Evolutionary conservation across 768 basidiomycete species (phyloP).

Genomic region (Albatrellus ellisii): DNA sequence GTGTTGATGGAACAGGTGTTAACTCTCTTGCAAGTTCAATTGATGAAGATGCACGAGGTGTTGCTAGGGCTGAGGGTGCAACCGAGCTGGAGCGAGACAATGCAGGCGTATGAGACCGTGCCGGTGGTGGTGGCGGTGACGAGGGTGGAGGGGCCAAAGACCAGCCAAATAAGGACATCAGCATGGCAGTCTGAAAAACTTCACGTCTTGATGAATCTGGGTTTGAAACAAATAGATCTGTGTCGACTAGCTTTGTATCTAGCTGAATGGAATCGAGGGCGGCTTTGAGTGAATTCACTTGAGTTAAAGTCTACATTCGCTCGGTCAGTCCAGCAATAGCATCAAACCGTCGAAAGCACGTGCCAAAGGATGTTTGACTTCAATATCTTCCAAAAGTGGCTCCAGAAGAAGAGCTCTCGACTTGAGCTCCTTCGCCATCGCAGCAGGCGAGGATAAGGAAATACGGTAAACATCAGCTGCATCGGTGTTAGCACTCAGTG

Average conservation of each 20-base stretch:
- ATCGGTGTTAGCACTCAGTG: neutral
- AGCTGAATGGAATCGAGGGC: conserved; percentile 24
- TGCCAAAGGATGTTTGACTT: conserved; percentile 66
- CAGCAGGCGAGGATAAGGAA: conserved; percentile 52
- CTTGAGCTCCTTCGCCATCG: conserved; percentile 49
- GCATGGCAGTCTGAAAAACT: conserved; percentile 26
- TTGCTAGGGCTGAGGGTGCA: conserved; percentile 17
- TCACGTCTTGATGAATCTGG: conserved; percentile 6
- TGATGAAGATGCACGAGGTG: conserved; percentile 7
- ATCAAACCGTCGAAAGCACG: neutral
- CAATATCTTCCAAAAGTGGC: conserved; percentile 35
- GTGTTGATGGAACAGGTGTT: conserved; percentile 10
- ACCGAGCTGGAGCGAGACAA: conserved; percentile 18
- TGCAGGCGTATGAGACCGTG: conserved; percentile 9
- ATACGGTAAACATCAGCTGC: conserved; percentile 28
- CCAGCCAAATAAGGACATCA: conserved; percentile 40
- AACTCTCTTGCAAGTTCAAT: neutral
- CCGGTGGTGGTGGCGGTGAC: conserved; percentile 2
- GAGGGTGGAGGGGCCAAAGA: conserved; percentile 21
- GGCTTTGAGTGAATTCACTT: conserved; percentile 38
- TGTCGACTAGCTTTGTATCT: conserved; percentile 8
- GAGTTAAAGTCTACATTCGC: conserved; percentile 36
- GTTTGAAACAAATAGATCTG: neutral
- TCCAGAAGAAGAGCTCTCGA: conserved; percentile 39
- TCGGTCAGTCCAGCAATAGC: neutral